Evolutionary conservation across 768 basidiomycete species (phyloP).

Genomic region (Phanerochaete sordida): DNA sequence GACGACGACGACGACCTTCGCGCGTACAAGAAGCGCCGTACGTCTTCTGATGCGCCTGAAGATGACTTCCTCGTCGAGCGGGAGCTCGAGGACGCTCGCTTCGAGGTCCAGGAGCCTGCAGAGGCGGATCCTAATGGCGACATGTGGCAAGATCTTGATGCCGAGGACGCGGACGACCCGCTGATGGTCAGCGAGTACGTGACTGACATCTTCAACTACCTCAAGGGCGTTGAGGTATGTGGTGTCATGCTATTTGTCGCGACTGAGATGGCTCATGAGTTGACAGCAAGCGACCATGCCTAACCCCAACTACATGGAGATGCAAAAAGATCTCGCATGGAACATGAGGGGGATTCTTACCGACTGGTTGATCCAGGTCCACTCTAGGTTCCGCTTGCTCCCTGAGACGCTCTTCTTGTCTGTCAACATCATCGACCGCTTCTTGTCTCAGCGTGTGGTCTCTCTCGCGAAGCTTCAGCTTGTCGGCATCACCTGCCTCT

Average conservation of each 20-base stretch:
- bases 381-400: constrained; percentile 78
- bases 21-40: constrained; percentile 70
- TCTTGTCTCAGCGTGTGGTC: constrained; percentile 55
- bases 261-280: constrained; percentile 14
- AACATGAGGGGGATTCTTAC: constrained; percentile 84
- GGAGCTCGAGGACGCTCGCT: no score
- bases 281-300: constrained; percentile 73
- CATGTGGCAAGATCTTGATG: constrained; percentile 90
- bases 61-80: constrained; percentile 40
- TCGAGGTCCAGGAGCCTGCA: constrained; percentile 38
- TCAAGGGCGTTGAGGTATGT: constrained; percentile 77
- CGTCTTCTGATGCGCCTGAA: constrained; percentile 59
- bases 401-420: constrained; percentile 92
- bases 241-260: not conserved
- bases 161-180: constrained; percentile 89
- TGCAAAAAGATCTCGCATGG: constrained; percentile 83
- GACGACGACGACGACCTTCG: constrained; percentile 54
- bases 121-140: constrained; percentile 65
- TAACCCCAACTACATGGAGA: constrained; percentile 79
- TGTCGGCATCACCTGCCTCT: constrained; percentile 84
- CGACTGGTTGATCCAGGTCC: constrained; percentile 94
- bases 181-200: constrained; percentile 98
- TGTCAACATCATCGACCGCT: constrained; percentile 75
- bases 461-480: constrained; percentile 66
- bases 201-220: constrained; percentile 87